A percentile compares a stretch with the other conserved stretches of the same genome.
phyloP scores from a whole-genome alignment of 305 asterid genomes.

The Fraxinus xanthoxyloides region DNA sequence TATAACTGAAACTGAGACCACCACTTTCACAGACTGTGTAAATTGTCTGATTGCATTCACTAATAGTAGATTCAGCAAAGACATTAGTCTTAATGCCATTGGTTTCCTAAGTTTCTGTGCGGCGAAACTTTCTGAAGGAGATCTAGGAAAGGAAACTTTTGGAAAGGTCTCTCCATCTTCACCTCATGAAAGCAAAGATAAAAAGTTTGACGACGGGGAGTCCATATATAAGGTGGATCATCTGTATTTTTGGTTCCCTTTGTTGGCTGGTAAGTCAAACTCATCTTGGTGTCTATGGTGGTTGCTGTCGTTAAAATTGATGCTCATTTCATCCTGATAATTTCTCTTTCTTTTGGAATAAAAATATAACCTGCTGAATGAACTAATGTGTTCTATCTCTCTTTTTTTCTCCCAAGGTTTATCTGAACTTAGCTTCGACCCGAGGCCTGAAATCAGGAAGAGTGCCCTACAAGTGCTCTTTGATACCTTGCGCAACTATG shows the following conservation, averaged over 20 bases:
- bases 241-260: conserved; percentile 94
- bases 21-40: conserved; percentile 96
- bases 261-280: conserved; percentile 75
- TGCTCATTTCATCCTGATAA: background rate
- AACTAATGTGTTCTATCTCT: conserved; percentile 9
- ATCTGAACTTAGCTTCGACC: conserved; percentile 96
- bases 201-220: conserved; percentile 56
- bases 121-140: conserved; percentile 96
- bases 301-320: background rate
- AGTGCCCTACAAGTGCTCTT: conserved; percentile 90
- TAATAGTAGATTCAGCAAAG: conserved; percentile 85
- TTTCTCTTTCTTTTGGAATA: conserved; percentile 14
- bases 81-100: conserved; percentile 96
- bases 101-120: conserved; percentile 94
- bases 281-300: conserved; percentile 18
- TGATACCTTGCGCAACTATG: conserved; percentile 88
- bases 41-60: conserved; percentile 97
- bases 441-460: conserved; percentile 91
- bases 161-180: conserved; percentile 58
- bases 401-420: conserved; percentile 49
- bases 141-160: conserved; percentile 64
- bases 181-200: conserved; percentile 63
- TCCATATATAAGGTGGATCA: conserved; percentile 71
- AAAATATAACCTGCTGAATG: conserved; percentile 4
- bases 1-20: conserved; percentile 95